Base-by-base conservation (phyloP, 2,329 filamentous ascomycete species). In the Colletotrichum sojae region DNA sequence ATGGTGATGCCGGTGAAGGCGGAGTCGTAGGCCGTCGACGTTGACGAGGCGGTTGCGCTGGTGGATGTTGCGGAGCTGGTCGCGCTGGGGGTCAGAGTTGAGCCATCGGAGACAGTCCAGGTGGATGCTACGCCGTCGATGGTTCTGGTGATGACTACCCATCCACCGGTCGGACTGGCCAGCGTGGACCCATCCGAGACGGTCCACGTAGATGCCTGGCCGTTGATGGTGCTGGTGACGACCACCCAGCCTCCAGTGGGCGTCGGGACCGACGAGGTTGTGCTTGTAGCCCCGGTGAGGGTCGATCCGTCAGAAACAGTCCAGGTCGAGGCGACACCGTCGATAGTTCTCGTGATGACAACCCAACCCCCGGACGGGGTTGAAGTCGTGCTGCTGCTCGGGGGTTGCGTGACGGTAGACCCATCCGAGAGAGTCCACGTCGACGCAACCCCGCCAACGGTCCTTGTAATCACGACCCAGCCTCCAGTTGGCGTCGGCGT, bases 1-100 rank as follows among this genome's bases (percentile, higher is more conserved):
- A 72, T 22, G 1, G 63, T 58, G 31, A 72, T 62, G 3, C 64
- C 51, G 1, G 63, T 69, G 45, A 72, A 72, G 22, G 69, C 40
- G 4, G 69, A 58, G n/a, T 49, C 52, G 4, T 56, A 46, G n/a
- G 12, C 27, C 0, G 43, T 46, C 4, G 46, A 12, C 4, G 48
- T 46, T 2, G 25, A 48, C 9, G n/a, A 54, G 4, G 20, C 13
- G 20, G 46, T 15, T 4, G 6, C 46, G 16, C 12, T 22, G 8
- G 9, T 22, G 20, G 18, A 20, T 9, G 20, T 49, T 1, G n/a
- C 13, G 46, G 46, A 43, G 36, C 18, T 45, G 1, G 58, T 43
- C 8, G 15, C 20, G 20, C 13, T 61, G 46, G n/a, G 8, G 2
- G 20, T 31, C 20, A 49, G 5, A 1, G 52, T 51, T 2, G 61